Evolutionary conservation across 805 yeast species (phyloP), one percentile per base, ranked within the genome.

Genomic region (Metschnikowia orientalis): DNA sequence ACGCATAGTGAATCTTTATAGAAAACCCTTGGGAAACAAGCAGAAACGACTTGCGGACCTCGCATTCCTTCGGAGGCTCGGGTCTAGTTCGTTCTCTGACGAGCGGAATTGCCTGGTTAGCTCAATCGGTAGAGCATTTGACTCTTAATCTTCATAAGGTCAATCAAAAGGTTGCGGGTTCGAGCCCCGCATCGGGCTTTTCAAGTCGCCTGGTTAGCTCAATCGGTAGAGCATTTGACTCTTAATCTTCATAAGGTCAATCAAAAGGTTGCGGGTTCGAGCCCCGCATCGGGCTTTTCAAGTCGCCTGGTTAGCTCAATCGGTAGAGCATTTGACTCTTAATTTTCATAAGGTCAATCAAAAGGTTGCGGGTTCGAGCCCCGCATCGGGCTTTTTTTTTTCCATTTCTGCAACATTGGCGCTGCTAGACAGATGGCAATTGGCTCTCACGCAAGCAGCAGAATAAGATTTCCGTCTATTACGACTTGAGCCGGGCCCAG

Each of bases 121-220:
- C 56, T 51, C 56, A 51, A 51, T 51, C 56, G 56, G 56, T 51
- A 51, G 56, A 51, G 56, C 56, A 49, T 51, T 51, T 51, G 56
- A 51, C 56, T 51, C 56, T 51, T 51, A 51, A 37, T 12, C 36
- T 23, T 26, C 29, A 38, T 46, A 41, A 46, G 46, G 46, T 52
- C 47, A 40, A 51, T 51, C 56, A 51, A 51, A 51, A 51, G 54
- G 56, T 47, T 51, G 54, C 56, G 56, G 56, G 54, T 50, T 50
- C 53, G 54, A 50, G 48, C 54, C 54, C 54, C 53, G 54, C 53
- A 44, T 50, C 51, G 54, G 54, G 53, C 53, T 18, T 18, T 18
- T 8, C n/a, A 16, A 14, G n/a, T 12, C 5, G 46, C 46, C 46
- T 42, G 46, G 46, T 42, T 42, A 42, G 46, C 46, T 42, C 47